phyloP scores from a whole-genome alignment of 1,284 basidiomycete species.

The Apiotrichum sp. region DNA sequence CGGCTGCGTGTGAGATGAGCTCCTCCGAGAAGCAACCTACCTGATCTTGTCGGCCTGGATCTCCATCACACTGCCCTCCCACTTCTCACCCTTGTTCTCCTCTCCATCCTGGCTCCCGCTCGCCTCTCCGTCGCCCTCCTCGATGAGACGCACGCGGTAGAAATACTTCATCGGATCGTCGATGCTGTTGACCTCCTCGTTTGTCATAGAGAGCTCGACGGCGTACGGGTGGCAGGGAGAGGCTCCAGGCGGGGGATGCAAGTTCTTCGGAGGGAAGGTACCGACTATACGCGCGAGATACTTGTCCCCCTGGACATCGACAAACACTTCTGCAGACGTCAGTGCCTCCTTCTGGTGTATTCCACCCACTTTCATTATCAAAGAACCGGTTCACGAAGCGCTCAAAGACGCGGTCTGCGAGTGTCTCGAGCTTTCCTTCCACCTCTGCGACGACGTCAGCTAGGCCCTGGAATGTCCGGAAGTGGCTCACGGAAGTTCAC shows the following conservation, averaged over 20 bases:
- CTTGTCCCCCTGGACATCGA: slow-evolving; percentile 77
- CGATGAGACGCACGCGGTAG: slow-evolving; percentile 74
- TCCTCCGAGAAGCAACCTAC: slow-evolving; percentile 48
- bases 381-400: slow-evolving; percentile 95
- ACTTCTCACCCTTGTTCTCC: slow-evolving; percentile 42
- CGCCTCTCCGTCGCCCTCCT: slow-evolving; percentile 26
- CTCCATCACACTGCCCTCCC: slow-evolving; percentile 64
- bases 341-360: no score
- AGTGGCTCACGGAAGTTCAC: slow-evolving; percentile 86
- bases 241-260: slow-evolving; percentile 47
- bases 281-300: slow-evolving; percentile 49
- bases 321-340: slow-evolving; percentile 60
- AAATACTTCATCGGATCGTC: slow-evolving; percentile 80
- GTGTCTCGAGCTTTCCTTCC: slow-evolving; percentile 86
- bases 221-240: slow-evolving; percentile 53
- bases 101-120: slow-evolving; percentile 31
- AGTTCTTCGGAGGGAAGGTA: slow-evolving; percentile 48
- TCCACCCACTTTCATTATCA: slow-evolving; percentile 69
- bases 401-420: slow-evolving; percentile 90
- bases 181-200: slow-evolving; percentile 61
- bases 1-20: slow-evolving; percentile 54
- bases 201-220: slow-evolving; percentile 67
- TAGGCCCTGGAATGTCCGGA: background rate
- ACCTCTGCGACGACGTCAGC: slow-evolving; percentile 59
- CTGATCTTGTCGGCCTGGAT: slow-evolving; percentile 72